Conservation (phyloP, 352 stramenopile species). For the Phytophthora pseudosyringae region DNA sequence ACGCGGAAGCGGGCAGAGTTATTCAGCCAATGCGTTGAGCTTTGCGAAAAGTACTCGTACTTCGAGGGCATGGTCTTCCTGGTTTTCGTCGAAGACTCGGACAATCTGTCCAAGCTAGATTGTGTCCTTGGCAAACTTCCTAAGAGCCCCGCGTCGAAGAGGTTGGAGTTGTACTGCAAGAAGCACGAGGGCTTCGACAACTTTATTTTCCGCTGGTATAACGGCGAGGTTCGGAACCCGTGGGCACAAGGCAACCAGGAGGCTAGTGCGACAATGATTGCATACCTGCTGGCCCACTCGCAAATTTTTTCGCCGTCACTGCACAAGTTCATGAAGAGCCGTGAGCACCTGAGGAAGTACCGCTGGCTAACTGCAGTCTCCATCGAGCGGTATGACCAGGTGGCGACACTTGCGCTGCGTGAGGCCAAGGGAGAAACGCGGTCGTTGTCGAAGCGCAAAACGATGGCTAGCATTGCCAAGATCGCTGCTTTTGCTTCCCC, state of each 20-base stretch:
- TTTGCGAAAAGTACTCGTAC: constrained; percentile 78
- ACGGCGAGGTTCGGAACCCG: constrained; percentile 71
- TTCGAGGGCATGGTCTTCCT: constrained; percentile 88
- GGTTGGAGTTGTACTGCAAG: constrained; percentile 71
- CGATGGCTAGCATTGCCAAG: constrained; percentile 80
- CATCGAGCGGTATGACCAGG: constrained; percentile 69
- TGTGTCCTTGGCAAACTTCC: constrained; percentile 66
- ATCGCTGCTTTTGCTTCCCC: constrained; percentile 73
- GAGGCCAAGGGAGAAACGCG: constrained; percentile 58
- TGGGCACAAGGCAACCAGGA: constrained; percentile 47
- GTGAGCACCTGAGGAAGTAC: constrained; percentile 59
- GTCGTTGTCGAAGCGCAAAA: constrained; percentile 74
- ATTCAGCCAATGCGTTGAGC: constrained; percentile 59
- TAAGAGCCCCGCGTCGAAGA: constrained; percentile 61
- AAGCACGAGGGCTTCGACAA: constrained; percentile 59
- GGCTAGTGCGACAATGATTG: constrained; percentile 46
- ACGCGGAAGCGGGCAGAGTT: constrained; percentile 59
- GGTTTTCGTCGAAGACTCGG: constrained; percentile 63
- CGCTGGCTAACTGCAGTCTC: constrained; percentile 75
- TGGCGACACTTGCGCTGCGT: constrained; percentile 56
- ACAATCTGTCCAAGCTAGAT: constrained; percentile 69
- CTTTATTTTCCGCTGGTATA: constrained; percentile 84
- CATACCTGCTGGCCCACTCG: constrained; percentile 71
- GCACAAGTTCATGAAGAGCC: constrained; percentile 69
- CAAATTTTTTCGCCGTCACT: constrained; percentile 62